Evolutionary conservation across 306 rosid species (phyloP), one percentile per base, ranked within the genome.

Genomic region (Benincasa hispida): DNA sequence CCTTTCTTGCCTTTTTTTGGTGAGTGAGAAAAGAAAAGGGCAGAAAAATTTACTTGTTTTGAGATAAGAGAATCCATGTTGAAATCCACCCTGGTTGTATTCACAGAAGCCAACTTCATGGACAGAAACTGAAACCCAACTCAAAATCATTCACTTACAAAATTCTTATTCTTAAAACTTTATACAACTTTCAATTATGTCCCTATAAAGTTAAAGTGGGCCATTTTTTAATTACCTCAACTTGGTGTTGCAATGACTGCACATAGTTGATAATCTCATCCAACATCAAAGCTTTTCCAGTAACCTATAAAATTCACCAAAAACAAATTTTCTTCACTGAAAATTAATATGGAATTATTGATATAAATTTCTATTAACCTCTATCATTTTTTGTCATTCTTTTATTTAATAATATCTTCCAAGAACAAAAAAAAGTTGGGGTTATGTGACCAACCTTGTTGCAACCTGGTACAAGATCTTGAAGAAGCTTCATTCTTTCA

Each of bases 401-500:
- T n/a, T n/a, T n/a, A n/a, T n/a, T n/a, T n/a, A n/a, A n/a, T n/a
- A n/a, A n/a, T n/a, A n/a, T n/a, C n/a, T n/a, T n/a, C n/a, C n/a
- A n/a, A n/a, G n/a, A n/a, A n/a, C n/a, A n/a, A n/a, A n/a, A n/a
- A n/a, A n/a, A n/a, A n/a, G n/a, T n/a, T n/a, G n/a, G n/a, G n/a
- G n/a, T n/a, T n/a, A n/a, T n/a, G n/a, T 34, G 37, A 54, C 22
- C 56, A 68, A 30, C 99, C 98, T 92, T 95, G 72, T 90, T 90
- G 86, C 99, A 95, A 76, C 97, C 97, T 7, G 99, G 99, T 21
- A 95, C 99, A 77, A 92, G 93, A 88, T 92, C 97, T 83, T 95
- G 99, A 6, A 95, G 93, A 78, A 95, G 91, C 81, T 89, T 95
- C 99, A 92, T 95, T 73, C 99, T 88, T 80, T 95, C 99, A 55